Evolutionary conservation across 1,139 yeast species (phyloP), one percentile per base, ranked within the genome.

Genomic region (Arxiozyma bovina): DNA sequence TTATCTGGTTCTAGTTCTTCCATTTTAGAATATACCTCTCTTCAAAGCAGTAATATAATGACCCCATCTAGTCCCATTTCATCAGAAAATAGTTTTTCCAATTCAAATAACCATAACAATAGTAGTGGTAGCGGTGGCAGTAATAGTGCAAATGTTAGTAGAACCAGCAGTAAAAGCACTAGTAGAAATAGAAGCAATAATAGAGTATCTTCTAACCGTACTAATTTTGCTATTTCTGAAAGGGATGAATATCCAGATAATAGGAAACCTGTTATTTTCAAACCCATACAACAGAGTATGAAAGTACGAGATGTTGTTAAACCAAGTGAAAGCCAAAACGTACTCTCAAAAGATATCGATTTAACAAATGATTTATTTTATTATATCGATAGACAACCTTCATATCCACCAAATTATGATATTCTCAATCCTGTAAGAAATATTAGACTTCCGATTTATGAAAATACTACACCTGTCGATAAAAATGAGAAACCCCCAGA

Each of bases 371-470:
- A 51, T 53, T 56, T 68, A 18, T 69, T 77, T 50, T 72, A 69
- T 52, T 71, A 75, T 56, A 67, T 81, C n/a, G 83, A 81, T 55
- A 82, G 82, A 1, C 38, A 51, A 1, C 85, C 85, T 0, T 77
- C 75, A 0, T 60, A 52, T 7, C 82, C 85, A 0, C 85, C 85
- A 1, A 60, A 66, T 5, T 81, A 81, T 57, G 21, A 57, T 7
- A 42, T 58, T 15, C 58, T 57, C 6, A 71, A 77, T 76, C 70
- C 82, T 72, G 61, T 61, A 23, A 54, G 57, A 34, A 50, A 58
- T 22, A 55, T 64, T 12, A 72, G 72, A 53, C 82, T 68, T 61
- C 87, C 89, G 0, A 70, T 82, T 1, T 77, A 63, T 57, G 75
- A 74, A 34, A 58, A 57, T 47, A 18, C 11, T 4, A 63, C 67